Evolutionary conservation across 2,329 filamentous ascomycete genomes (phyloP).

Genomic region (Sclerotinia minor): DNA sequence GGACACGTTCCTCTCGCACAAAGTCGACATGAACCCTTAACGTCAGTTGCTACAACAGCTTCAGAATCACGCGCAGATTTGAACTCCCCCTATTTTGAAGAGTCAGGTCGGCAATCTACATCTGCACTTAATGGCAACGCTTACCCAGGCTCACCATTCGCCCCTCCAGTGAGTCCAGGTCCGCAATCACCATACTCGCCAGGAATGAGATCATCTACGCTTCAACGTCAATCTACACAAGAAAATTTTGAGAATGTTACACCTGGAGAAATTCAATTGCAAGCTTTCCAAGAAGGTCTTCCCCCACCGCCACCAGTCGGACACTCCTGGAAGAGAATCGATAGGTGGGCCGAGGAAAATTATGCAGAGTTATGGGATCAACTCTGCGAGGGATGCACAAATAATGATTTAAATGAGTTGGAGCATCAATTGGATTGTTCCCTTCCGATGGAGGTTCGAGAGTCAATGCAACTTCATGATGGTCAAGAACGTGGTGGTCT

Average conservation of each 20-base stretch:
- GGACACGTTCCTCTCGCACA: slow-evolving; percentile 86
- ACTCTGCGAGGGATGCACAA: slow-evolving; percentile 84
- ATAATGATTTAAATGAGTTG: slow-evolving; percentile 94
- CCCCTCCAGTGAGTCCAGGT: slow-evolving; percentile 53
- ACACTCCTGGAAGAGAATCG: slow-evolving; percentile 94
- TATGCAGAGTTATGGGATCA: slow-evolving; percentile 95
- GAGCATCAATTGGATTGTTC: slow-evolving; percentile 96
- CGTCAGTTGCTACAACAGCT: slow-evolving; percentile 81
- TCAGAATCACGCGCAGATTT: slow-evolving; percentile 86
- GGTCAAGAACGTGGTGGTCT: slow-evolving; percentile 93
- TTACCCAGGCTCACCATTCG: slow-evolving; percentile 49
- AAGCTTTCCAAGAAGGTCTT: slow-evolving; percentile 87
- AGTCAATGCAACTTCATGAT: slow-evolving; percentile 87
- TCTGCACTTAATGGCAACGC: slow-evolving; percentile 55
- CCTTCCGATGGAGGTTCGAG: slow-evolving; percentile 87
- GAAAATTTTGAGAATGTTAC: slow-evolving; percentile 70
- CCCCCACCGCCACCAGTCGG: slow-evolving; percentile 83
- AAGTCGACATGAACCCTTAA: slow-evolving; percentile 77
- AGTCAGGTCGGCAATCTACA: slow-evolving; percentile 57
- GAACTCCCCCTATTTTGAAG: slow-evolving; percentile 74
- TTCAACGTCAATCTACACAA: slow-evolving; percentile 60
- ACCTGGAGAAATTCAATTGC: slow-evolving; percentile 90
- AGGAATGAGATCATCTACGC: slow-evolving; percentile 78
- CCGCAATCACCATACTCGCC: slow-evolving; percentile 77
- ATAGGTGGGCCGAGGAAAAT: slow-evolving; percentile 90